Evolutionary conservation across 768 basidiomycete species (phyloP).

Genomic region (Mycena chlorophos): DNA sequence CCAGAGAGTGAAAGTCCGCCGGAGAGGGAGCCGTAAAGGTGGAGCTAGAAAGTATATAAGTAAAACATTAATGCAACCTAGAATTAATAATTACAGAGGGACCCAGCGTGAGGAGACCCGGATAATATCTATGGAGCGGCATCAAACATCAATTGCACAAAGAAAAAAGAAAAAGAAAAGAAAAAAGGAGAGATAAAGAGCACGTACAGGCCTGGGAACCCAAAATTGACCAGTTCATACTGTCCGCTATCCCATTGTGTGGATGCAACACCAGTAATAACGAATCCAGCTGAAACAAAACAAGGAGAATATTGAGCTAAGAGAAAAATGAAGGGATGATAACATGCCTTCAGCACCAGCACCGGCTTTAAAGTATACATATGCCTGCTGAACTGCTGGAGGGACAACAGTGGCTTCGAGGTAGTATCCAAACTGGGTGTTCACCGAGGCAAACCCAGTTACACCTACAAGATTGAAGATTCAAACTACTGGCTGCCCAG

Average conservation of each 20-base stretch:
- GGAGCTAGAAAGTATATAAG: too few relatives aligned
- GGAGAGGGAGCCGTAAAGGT: conserved; percentile 10
- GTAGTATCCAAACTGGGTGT: conserved; percentile 25
- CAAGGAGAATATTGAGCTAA: too few relatives aligned
- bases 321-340: too few relatives aligned
- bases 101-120: conserved; percentile 26
- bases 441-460: conserved; percentile 16
- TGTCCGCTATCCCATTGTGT: conserved; percentile 9
- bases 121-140: conserved; percentile 3
- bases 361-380: conserved; percentile 23
- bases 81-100: too few relatives aligned
- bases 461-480: too few relatives aligned
- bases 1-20: neutral
- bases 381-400: conserved; percentile 25
- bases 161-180: too few relatives aligned
- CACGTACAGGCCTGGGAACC: conserved; percentile 25
- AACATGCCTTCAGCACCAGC: conserved; percentile 20
- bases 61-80: too few relatives aligned
- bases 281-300: too few relatives aligned
- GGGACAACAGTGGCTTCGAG: conserved; percentile 26
- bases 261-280: conserved; percentile 20
- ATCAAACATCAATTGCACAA: too few relatives aligned
- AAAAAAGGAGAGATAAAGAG: neutral
- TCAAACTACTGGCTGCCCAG: too few relatives aligned
- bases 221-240: conserved; percentile 18